A percentile compares a stretch with the other conserved stretches of the same genome.
These are phyloP conservation scores for Candida golubevii DNA, from an alignment of 805 yeast genomes.

Conservation along the genomic window DNA sequence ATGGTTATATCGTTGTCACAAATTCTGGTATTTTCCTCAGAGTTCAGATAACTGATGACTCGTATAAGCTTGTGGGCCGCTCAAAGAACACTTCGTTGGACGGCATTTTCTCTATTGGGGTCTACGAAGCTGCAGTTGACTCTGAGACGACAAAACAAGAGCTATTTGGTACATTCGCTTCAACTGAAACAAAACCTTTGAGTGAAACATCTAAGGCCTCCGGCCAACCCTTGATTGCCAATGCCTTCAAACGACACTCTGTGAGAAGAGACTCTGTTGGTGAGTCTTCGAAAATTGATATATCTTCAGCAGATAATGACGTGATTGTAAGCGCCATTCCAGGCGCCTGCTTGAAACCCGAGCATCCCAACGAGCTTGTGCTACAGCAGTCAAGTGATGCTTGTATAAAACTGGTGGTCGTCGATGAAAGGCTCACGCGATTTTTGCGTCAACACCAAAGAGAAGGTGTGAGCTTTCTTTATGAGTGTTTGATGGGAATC, in stretches of 20 bases:
- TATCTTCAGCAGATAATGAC: background rate
- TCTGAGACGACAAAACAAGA: slow-evolving; percentile 11
- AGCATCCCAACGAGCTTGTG: background rate
- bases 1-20: slow-evolving; percentile 55
- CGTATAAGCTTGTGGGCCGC: slow-evolving; percentile 18
- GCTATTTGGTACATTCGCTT: slow-evolving; percentile 1
- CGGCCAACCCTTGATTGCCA: background rate
- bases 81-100: slow-evolving; percentile 11
- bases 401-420: slow-evolving; percentile 35
- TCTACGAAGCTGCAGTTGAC: slow-evolving; percentile 61
- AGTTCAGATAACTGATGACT: slow-evolving; percentile 21
- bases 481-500: slow-evolving; percentile 76
- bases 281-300: background rate
- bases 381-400: background rate
- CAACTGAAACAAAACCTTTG: background rate
- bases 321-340: background rate
- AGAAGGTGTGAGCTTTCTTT: slow-evolving; percentile 78
- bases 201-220: background rate
- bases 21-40: slow-evolving; percentile 25
- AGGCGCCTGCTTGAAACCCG: background rate
- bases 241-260: slow-evolving; percentile 3
- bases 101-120: slow-evolving; percentile 46
- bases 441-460: slow-evolving; percentile 78
- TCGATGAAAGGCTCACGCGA: slow-evolving; percentile 54
- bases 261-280: background rate